Evolutionary conservation across 495 filamentous ascomycete species (phyloP), one percentile per base, ranked within the genome.

Genomic region (Aspergillus baeticus): DNA sequence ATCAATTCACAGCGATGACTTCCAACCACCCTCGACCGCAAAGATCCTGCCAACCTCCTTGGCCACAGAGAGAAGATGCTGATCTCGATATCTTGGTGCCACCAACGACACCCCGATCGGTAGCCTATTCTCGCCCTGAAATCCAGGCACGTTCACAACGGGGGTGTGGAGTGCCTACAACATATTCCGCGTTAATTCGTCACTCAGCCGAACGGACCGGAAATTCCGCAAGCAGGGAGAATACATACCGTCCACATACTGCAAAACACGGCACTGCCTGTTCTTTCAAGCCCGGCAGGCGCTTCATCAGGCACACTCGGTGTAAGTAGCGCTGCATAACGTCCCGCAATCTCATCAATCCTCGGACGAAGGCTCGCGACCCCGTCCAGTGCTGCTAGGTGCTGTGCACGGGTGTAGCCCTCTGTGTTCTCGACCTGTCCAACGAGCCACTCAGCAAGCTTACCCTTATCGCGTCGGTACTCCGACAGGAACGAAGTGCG

Each of bases 301-400:
- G 59, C 59, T 37, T 62, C 59, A 53, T 57, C 59, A 5, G 29
- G 17, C 13, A 54, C 48, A 51, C 59, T 62, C 2, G 59, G 54
- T 2, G 45, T 49, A 13, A 62, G 7, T 18, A 58, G 20, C n/a
- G 55, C 59, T n/a, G 36, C 43, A 51, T 57, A 62, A 0, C 50
- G 34, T 7, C 20, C 17, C 0, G 44, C 54, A 20, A 54, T 49
- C 11, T 22, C 26, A 34, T 62, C 59, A 18, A 52, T 50, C 6
- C 29, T 8, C 3, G 59, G 59, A 21, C 59, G 11, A 17, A 62
- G 44, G 18, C 2, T 20, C 43, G 54, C 59, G 14, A 54, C 31
- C 14, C 55, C 59, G 35, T 62, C 59, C 33, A 54, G 51, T 2
- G 48, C 51, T 0, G 26, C 18, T 11, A 62, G 29, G 5, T 36